phyloP scores from a whole-genome alignment of 208 protist species.

The Leishmania tropica region DNA sequence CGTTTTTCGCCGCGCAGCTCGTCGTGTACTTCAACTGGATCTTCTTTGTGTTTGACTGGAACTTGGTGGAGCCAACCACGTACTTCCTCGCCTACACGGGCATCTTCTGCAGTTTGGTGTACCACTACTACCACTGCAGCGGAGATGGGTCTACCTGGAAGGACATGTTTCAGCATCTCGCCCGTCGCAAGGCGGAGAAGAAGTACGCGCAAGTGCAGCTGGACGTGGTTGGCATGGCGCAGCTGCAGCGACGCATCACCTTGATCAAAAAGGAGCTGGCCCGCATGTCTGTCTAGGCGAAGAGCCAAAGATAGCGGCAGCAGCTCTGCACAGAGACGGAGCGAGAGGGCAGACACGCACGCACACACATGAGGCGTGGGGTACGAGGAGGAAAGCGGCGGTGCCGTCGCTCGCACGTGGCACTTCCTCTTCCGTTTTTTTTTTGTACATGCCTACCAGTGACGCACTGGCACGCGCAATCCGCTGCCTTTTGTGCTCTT shows the following conservation, averaged over 20 bases:
- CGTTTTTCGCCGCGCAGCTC: constrained; percentile 58
- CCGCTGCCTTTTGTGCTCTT: background rate
- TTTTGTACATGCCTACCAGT: background rate
- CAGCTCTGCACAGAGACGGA: background rate
- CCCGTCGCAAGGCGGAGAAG: constrained; percentile 24
- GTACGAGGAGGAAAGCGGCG: background rate
- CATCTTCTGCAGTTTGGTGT: constrained; percentile 62
- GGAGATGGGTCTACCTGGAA: constrained; percentile 60
- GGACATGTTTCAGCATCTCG: constrained; percentile 47
- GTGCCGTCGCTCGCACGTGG: background rate
- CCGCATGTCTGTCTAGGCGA: constrained; percentile 25
- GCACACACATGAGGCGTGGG: background rate
- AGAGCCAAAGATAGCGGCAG: background rate
- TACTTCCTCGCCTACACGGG: constrained; percentile 82
- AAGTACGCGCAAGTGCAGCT: constrained; percentile 51
- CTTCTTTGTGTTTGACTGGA: constrained; percentile 91
- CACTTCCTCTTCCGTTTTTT: background rate
- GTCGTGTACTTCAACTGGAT: constrained; percentile 83
- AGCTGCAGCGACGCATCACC: constrained; percentile 36
- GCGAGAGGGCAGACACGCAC: background rate
- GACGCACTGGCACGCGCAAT: background rate
- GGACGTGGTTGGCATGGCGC: constrained; percentile 27
- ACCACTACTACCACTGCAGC: constrained; percentile 65
- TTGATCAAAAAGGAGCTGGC: constrained; percentile 40
- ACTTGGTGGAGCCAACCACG: constrained; percentile 84